Conservation (phyloP, 2,329 filamentous ascomycete genomes). For the Didymella glomerata region DNA sequence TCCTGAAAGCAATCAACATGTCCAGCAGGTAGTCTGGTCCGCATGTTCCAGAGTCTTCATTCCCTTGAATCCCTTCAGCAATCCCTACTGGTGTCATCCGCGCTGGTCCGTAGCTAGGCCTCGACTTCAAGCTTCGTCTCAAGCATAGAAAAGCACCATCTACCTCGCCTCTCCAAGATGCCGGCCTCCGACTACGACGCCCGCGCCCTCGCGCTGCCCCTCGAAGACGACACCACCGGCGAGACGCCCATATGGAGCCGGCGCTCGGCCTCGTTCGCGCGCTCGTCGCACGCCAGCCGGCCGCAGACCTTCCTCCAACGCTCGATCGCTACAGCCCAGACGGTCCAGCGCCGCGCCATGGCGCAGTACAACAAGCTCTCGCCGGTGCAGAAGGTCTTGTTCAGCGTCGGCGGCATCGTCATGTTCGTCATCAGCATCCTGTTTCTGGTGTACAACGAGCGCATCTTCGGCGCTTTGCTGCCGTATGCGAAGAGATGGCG, state of each 20-base stretch:
- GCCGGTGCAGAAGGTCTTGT: constrained; percentile 68
- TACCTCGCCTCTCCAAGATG: constrained; percentile 29
- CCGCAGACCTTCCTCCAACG: constrained; percentile 49
- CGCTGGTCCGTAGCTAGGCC: constrained; percentile 19
- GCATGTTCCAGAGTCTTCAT: background rate
- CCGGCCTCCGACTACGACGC: constrained; percentile 59
- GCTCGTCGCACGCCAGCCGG: constrained; percentile 48
- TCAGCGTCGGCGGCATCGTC: constrained; percentile 61
- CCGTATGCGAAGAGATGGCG: constrained; percentile 82
- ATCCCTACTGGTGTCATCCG: constrained; percentile 13
- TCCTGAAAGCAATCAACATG: background rate
- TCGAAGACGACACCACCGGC: constrained; percentile 59
- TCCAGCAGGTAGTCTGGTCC: background rate
- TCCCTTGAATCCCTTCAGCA: background rate
- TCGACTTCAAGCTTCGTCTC: too few relatives aligned
- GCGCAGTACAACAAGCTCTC: constrained; percentile 65
- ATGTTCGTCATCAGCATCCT: constrained; percentile 68
- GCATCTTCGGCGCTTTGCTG: constrained; percentile 77
- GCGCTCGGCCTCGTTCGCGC: constrained; percentile 51
- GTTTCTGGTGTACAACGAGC: constrained; percentile 79
- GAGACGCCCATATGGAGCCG: constrained; percentile 63
- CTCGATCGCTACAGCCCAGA: constrained; percentile 54
- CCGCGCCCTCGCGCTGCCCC: constrained; percentile 62
- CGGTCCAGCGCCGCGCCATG: constrained; percentile 57
- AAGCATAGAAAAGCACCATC: background rate